phyloP scores from a whole-genome alignment of 441 rosid genomes.

The Erodium moschatum region DNA sequence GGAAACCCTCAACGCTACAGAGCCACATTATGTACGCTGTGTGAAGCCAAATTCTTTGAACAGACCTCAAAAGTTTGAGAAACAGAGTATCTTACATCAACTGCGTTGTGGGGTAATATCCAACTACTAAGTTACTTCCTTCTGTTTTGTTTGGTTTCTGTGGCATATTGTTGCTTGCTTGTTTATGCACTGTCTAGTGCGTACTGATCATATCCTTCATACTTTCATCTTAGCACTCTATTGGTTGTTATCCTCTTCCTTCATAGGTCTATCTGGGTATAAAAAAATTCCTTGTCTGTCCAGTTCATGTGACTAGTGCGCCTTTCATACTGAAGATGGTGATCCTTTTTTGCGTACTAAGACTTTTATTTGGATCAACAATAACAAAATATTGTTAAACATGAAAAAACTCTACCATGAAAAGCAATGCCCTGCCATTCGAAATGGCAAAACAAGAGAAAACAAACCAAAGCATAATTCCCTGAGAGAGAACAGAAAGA shows the following conservation, averaged over 20 bases:
- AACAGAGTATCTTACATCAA: constrained; percentile 74
- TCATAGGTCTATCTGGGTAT: too few species aligned
- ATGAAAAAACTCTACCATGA: too few species aligned
- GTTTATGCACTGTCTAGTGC: constrained; percentile 3
- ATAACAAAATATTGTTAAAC: too few species aligned
- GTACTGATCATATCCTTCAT: background rate
- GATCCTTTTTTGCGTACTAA: too few species aligned
- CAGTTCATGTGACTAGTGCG: too few species aligned
- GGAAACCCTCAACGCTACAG: constrained; percentile 86
- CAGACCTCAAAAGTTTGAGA: constrained; percentile 91
- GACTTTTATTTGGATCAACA: too few species aligned
- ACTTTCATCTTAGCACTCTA: background rate
- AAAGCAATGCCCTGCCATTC: too few species aligned
- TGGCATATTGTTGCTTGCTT: constrained; percentile 3
- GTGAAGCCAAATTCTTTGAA: constrained; percentile 98
- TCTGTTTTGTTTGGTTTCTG: background rate
- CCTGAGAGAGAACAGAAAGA: too few species aligned
- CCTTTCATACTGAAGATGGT: too few species aligned
- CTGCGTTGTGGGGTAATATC: constrained; percentile 86
- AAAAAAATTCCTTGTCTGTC: too few species aligned
- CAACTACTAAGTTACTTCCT: background rate
- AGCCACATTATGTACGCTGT: constrained; percentile 98
- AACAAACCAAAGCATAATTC: too few species aligned
- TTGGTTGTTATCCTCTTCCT: background rate
- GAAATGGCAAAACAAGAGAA: too few species aligned